Conservation (phyloP, 306 rosid species). For the Cicer judaicum region DNA sequence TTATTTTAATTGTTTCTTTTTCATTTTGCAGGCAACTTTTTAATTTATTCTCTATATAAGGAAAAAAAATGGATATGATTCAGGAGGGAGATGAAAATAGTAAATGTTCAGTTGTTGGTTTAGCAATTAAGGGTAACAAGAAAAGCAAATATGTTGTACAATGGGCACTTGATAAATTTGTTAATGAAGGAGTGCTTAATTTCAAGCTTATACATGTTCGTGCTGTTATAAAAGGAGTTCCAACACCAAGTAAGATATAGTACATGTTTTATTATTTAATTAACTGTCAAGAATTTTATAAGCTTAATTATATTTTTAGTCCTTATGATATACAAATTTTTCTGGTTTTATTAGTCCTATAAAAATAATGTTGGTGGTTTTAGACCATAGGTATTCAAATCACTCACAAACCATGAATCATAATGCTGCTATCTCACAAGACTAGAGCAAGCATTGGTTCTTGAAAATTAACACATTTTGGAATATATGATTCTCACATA, state of each 20-base stretch:
- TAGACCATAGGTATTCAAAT: too few species aligned
- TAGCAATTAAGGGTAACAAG: constrained; percentile 80
- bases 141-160: constrained; percentile 76
- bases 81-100: constrained; percentile 41
- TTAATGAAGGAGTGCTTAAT: constrained; percentile 62
- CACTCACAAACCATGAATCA: too few species aligned
- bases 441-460: too few species aligned
- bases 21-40: constrained; percentile 31
- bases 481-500: too few species aligned
- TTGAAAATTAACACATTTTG: too few species aligned
- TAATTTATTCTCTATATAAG: constrained; percentile 8
- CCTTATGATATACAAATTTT: too few species aligned
- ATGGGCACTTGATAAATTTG: constrained; percentile 86
- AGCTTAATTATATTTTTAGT: too few species aligned
- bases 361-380: too few species aligned
- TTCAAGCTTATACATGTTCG: constrained; percentile 81
- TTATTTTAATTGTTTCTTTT: constrained; percentile 2
- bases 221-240: constrained; percentile 65
- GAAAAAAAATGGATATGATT: constrained; percentile 54
- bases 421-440: too few species aligned
- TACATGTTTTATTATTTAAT: not conserved
- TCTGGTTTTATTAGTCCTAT: too few species aligned
- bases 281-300: too few species aligned
- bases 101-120: constrained; percentile 55
- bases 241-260: constrained; percentile 75